Base-by-base conservation (phyloP, 495 filamentous ascomycete genomes). In the Endocarpon pusillum region DNA sequence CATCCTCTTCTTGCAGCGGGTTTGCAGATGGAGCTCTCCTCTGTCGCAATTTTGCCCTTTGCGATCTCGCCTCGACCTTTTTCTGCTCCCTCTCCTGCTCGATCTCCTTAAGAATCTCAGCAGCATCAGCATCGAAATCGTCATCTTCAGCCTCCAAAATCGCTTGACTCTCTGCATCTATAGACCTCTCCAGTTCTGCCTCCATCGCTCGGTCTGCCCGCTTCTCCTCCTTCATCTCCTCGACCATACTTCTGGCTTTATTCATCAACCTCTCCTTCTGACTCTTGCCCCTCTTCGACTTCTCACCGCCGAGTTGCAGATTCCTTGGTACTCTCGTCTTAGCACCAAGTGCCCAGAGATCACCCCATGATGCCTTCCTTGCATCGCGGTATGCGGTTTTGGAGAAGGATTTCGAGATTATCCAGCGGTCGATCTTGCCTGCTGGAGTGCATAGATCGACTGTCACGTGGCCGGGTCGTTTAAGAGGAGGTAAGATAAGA, bases 271-370 rank as follows among this genome's bases (percentile, higher is more conserved):
- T 47, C 24, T 67, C 48, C 52, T 65, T 67, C 31, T 57, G 35
- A 33, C 46, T 54, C 38, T 40, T 71, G 21, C 66, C 66, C 12
- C 65, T 59, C 49, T 67, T 62, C n/a, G 57, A 69, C 34, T 68
- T 52, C 44, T 71, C 67, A 38, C 61, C 52, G 8, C 78, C 76
- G 2, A 83, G 58, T 19, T 72, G 69, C 28, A 82, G 48, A 24
- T 55, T 64, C 37, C 79, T 59, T 3, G 42, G 42, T 1, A 75
- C 66, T 26, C 81, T 64, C 0, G 82, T 91, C 67, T 96, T 97
- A 4, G 85, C 86, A 1, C 87, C 91, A 2, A 97, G 61, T 4
- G 85, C 84, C 89, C 89, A 97, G 14, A 94, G 58, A 52, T 97
- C 89, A 27, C 91, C 89, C 89, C 89, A 96, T 23, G 52, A 53